phyloP scores from a whole-genome alignment of 2,329 filamentous ascomycete genomes.

The Ramichloridium luteum region DNA sequence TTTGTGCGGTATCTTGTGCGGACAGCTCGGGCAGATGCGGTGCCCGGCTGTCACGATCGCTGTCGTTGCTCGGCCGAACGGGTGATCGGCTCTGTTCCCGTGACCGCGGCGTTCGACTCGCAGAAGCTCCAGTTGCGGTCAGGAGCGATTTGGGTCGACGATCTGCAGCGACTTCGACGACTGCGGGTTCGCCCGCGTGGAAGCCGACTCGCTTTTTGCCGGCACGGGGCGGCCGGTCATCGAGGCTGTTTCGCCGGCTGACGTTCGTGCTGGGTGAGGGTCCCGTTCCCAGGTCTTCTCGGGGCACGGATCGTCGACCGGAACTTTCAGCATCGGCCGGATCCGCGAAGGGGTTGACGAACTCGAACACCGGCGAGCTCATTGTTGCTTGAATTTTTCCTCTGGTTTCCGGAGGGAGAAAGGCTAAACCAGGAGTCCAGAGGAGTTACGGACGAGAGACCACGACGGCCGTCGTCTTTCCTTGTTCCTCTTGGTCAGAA shows the following conservation, averaged over 20 bases:
- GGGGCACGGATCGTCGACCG: conserved; percentile 5
- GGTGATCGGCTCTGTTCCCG: background rate
- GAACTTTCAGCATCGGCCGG: conserved; percentile 6
- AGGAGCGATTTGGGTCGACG: background rate
- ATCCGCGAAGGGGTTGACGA: conserved; percentile 13
- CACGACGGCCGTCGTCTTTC: too few relatives aligned
- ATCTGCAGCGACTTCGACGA: background rate
- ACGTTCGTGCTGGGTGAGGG: conserved; percentile 7
- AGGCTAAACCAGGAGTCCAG: too few relatives aligned
- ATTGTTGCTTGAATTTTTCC: conserved; percentile 6
- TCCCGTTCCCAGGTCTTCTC: background rate
- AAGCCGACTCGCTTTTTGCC: conserved; percentile 19
- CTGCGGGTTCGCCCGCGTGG: conserved; percentile 6
- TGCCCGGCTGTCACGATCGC: too few relatives aligned
- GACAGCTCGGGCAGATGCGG: conserved; percentile 23
- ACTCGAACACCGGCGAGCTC: conserved; percentile 15
- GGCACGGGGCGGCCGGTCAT: conserved; percentile 3
- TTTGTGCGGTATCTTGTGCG: conserved; percentile 20
- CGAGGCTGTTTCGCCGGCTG: conserved; percentile 6
- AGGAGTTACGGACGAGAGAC: too few relatives aligned
- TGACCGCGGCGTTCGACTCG: background rate
- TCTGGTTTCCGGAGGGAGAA: too few relatives aligned
- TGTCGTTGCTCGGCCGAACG: background rate
- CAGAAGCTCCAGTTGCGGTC: too few relatives aligned
- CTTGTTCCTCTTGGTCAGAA: too few relatives aligned